phyloP scores from a whole-genome alignment of 805 yeast species.

The Scheffersomyces lignosus region DNA sequence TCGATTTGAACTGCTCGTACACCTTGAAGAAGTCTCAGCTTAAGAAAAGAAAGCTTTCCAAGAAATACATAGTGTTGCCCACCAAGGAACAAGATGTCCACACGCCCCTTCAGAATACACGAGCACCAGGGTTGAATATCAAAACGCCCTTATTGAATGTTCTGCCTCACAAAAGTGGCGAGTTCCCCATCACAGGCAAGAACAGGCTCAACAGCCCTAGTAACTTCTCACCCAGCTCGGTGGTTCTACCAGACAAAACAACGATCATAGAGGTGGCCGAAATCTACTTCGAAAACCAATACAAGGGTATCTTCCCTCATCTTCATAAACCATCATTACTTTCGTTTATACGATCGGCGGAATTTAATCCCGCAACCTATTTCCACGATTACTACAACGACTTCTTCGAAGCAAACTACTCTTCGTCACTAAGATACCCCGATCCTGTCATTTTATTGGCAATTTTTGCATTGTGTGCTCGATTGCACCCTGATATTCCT shows the following conservation, averaged over 20 bases:
- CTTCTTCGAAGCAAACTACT: constrained; percentile 10
- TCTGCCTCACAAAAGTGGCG: background rate
- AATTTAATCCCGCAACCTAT: constrained; percentile 20
- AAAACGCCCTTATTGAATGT: background rate
- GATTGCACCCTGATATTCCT: constrained; percentile 32
- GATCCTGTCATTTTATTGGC: constrained; percentile 35
- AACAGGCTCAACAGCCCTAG: background rate
- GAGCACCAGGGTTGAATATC: background rate
- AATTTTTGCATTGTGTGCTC: constrained; percentile 33
- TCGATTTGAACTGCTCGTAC: constrained; percentile 18
- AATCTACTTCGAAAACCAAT: constrained; percentile 25
- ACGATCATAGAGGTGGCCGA: constrained; percentile 18
- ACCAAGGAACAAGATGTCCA: background rate
- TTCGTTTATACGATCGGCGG: constrained; percentile 15
- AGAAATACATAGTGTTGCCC: constrained; percentile 8
- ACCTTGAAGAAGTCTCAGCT: constrained; percentile 21
- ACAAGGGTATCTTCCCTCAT: constrained; percentile 25
- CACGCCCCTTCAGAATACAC: background rate
- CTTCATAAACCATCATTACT: constrained; percentile 23
- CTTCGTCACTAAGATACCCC: constrained; percentile 14
- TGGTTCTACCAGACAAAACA: constrained; percentile 18
- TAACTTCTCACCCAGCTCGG: background rate
- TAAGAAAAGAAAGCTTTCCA: constrained; percentile 11
- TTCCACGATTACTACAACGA: constrained; percentile 14
- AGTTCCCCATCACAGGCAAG: background rate